phyloP scores from a whole-genome alignment of 2,329 filamentous ascomycete genomes.

The Pyrenophora tritici-repentis region DNA sequence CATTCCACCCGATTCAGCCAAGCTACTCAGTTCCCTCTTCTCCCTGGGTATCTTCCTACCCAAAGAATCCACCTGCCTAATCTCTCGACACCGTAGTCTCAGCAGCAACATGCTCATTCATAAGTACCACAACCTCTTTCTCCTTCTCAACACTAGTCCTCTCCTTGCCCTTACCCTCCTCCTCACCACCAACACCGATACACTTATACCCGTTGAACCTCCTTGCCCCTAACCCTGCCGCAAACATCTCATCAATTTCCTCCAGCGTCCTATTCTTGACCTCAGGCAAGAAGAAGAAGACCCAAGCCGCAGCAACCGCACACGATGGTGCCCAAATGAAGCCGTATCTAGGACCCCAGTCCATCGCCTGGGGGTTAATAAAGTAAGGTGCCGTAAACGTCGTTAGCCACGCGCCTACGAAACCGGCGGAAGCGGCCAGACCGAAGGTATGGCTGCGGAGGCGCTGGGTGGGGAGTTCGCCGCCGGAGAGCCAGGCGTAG shows the following conservation, averaged over 20 bases:
- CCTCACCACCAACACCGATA: constrained; percentile 24
- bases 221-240: constrained; percentile 49
- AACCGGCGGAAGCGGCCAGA: constrained; percentile 58
- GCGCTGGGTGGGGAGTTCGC: constrained; percentile 62
- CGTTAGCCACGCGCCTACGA: constrained; percentile 60
- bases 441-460: constrained; percentile 63
- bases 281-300: constrained; percentile 57
- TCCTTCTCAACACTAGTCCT: constrained; percentile 35
- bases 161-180: neutral
- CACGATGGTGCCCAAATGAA: constrained; percentile 59
- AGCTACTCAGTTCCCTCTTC: neutral
- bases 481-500: constrained; percentile 63
- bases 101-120: constrained; percentile 33
- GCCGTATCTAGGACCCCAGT: constrained; percentile 63
- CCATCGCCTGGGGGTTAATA: constrained; percentile 59
- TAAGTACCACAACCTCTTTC: constrained; percentile 30
- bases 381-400: constrained; percentile 66
- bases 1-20: neutral
- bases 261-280: constrained; percentile 59
- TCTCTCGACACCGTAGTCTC: constrained; percentile 32
- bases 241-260: constrained; percentile 61
- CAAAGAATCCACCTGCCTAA: constrained; percentile 5
- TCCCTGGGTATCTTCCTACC: neutral
- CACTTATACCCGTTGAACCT: constrained; percentile 51
- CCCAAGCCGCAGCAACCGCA: constrained; percentile 37